Conservation (phyloP, 306 rosid genomes). For the Prinsepia uniflora region DNA sequence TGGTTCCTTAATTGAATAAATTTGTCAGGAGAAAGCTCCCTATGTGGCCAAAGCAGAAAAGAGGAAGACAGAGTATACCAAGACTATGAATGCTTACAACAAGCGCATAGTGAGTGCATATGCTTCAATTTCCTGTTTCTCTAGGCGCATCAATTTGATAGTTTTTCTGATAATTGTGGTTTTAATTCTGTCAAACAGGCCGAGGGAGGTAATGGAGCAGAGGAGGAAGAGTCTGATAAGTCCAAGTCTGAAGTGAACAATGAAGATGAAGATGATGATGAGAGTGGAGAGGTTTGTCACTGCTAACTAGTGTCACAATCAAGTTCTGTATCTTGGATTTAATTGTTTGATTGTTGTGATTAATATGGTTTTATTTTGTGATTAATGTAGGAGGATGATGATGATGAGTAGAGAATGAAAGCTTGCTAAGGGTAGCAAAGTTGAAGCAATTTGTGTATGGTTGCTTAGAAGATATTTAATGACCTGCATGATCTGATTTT, state of each 20-base stretch:
- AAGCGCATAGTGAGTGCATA: constrained; percentile 39
- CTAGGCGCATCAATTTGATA: neutral
- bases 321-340: neutral
- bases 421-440: neutral
- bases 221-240: constrained; percentile 83
- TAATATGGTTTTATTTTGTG: constrained; percentile 20
- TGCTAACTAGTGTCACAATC: neutral
- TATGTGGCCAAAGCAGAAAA: constrained; percentile 64
- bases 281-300: constrained; percentile 40
- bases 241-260: constrained; percentile 85
- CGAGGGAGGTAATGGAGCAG: constrained; percentile 51
- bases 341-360: neutral
- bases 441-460: constrained; percentile 15
- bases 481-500: constrained; percentile 25
- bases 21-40: constrained; percentile 71
- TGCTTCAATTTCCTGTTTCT: too few species aligned
- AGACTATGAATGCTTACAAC: constrained; percentile 51
- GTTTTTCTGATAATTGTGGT: neutral
- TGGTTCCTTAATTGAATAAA: neutral
- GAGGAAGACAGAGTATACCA: constrained; percentile 63
- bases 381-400: constrained; percentile 63
- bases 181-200: constrained; percentile 34
- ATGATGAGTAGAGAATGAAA: constrained; percentile 18
- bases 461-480: constrained; percentile 28
- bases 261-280: constrained; percentile 71